A percentile compares a stretch with the other conserved stretches of the same genome.
phyloP scores from a whole-genome alignment of 192 early-diverging fungal genomes.

The Pilobolus umbonatus region DNA sequence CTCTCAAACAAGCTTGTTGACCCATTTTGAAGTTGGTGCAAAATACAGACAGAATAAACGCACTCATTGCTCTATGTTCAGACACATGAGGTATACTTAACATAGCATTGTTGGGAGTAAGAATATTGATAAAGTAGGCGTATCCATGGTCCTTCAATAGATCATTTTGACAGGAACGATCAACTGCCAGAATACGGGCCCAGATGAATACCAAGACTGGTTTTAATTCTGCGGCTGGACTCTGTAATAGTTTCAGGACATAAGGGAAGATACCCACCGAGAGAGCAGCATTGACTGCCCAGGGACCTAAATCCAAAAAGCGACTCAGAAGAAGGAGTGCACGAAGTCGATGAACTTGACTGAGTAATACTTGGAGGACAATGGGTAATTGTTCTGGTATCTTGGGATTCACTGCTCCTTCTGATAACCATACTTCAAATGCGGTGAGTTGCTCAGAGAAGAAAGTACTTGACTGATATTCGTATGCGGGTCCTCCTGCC shows the following conservation, averaged over 20 bases:
- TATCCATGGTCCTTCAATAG: constrained; percentile 88
- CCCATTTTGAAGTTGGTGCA: constrained; percentile 80
- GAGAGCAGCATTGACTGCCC: constrained; percentile 91
- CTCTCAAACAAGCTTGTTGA: constrained; percentile 79
- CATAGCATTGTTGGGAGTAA: constrained; percentile 68
- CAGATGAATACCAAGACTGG: constrained; percentile 96
- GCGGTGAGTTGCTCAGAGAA: constrained; percentile 97
- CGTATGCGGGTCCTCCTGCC: constrained; percentile 34
- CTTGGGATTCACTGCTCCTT: constrained; percentile 73
- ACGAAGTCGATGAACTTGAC: constrained; percentile 89
- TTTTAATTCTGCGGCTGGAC: constrained; percentile 87
- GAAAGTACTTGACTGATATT: constrained; percentile 81
- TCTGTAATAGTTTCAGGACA: constrained; percentile 89
- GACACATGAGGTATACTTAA: constrained; percentile 66
- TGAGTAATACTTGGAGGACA: constrained; percentile 92
- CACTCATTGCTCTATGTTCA: constrained; percentile 91
- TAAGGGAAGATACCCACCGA: constrained; percentile 97
- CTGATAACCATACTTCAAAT: constrained; percentile 93
- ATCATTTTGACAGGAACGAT: constrained; percentile 83
- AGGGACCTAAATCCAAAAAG: constrained; percentile 88
- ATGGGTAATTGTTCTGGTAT: constrained; percentile 93
- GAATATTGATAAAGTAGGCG: constrained; percentile 88
- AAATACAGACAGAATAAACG: constrained; percentile 90
- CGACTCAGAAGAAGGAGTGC: constrained; percentile 88
- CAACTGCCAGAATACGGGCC: constrained; percentile 93